Base-by-base conservation (phyloP, 139 green algal genomes). In the Tetratostichococcus sp. region DNA sequence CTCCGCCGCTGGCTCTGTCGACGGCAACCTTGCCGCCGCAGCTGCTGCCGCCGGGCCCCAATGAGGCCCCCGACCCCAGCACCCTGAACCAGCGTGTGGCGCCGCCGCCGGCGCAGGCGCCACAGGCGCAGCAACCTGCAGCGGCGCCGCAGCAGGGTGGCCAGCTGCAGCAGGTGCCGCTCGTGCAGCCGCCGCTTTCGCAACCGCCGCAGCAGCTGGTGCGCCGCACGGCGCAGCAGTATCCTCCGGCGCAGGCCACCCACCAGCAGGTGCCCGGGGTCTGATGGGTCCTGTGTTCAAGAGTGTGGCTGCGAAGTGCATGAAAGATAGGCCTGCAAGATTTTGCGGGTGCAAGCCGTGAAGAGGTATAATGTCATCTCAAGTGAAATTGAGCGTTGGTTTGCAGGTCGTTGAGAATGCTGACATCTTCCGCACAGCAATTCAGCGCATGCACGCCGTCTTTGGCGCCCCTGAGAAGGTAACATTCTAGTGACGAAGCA, bases 391-490 rank as follows among this genome's bases (percentile, higher is more conserved):
- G n/a, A n/a, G n/a, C n/a, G n/a, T n/a, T 62, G 11, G 50, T 2
- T 2, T 62, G 19, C 19, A 62, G 50, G 35, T 78, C 6, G 31
- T 73, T 19, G 74, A 67, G 35, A 43, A 74, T 21, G 30, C 25
- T n/a, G 35, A 35, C 22, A 42, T 78, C 4, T 78, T 78, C 31
- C 17, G 30, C 35, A 17, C 34, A 22, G 28, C 74, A 23, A 43
- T 78, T 17, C 59, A 42, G 30, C 30, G 16, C 30, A 42, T 78
- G 43, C 74, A 74, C 30, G 25, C 50, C 30, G 11, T n/a, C 42
- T 43, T 78, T 1, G 67, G 67, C 35, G 70, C 43, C 39, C 39
- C 43, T 16, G 62, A 58, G 59, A 68, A 43, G 30, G 66, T 74
- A 2, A 50, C 6, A 50, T 50, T 11, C 39, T 50, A 21, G n/a